Percentiles rank a stretch among this genome's conserved stretches.
Conservation (phyloP, 116 monocot species). For the Posidonia oceanica region DNA sequence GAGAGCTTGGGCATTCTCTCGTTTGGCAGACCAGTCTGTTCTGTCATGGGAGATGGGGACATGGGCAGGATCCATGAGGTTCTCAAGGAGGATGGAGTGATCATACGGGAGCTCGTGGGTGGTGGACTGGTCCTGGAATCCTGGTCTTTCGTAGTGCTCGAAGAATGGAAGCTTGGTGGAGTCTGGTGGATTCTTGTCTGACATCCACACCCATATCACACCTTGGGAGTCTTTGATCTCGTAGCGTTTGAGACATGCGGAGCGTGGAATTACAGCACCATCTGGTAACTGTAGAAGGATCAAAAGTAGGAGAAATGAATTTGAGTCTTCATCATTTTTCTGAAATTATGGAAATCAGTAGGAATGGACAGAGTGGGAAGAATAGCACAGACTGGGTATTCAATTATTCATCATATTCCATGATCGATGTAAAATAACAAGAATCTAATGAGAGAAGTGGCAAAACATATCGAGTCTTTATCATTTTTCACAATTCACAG, state of each 20-base stretch:
- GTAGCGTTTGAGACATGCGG: constrained; percentile 41
- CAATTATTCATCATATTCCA: no score
- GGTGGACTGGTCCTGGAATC: constrained; percentile 48
- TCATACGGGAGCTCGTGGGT: constrained; percentile 87
- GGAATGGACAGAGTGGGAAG: no score
- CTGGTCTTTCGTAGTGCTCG: constrained; percentile 48
- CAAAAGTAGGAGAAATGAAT: not conserved
- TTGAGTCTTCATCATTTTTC: not conserved
- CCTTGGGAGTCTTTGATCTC: constrained; percentile 60
- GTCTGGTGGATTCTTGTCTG: constrained; percentile 33
- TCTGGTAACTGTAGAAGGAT: constrained; percentile 41
- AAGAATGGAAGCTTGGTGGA: constrained; percentile 54
- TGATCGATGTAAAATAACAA: no score
- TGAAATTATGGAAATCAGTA: not conserved
- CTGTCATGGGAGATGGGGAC: constrained; percentile 92
- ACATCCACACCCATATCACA: constrained; percentile 92
- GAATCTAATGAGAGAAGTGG: no score
- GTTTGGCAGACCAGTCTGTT: constrained; percentile 58
- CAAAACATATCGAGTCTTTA: no score
- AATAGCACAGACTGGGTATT: no score
- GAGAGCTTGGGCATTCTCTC: constrained; percentile 71
- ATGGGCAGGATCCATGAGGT: constrained; percentile 91
- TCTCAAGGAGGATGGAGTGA: constrained; percentile 80
- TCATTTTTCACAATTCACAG: no score
- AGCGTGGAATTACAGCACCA: constrained; percentile 54